phyloP scores from a whole-genome alignment of 164 flowering plant genomes.

The Stephania yunnanensis region DNA sequence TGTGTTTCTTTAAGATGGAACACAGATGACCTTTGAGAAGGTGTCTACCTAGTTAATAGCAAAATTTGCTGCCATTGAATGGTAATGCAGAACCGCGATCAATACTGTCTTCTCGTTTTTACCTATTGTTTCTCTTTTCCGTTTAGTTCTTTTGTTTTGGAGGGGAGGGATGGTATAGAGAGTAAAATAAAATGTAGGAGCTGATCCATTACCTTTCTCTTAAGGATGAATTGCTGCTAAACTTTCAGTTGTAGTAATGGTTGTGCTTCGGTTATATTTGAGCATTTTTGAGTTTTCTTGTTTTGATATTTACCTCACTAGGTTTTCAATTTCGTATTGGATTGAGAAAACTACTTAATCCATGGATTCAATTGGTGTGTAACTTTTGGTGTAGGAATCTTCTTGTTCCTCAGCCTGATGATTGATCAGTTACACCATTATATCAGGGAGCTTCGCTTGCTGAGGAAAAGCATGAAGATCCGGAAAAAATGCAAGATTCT shows the following conservation, averaged over 20 bases:
- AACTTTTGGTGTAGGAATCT: constrained; percentile 37
- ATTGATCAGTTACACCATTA: constrained; percentile 72
- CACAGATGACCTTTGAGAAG: background rate
- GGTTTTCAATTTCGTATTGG: background rate
- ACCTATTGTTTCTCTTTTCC: too few relatives aligned
- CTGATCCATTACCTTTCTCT: too few relatives aligned
- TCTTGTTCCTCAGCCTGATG: constrained; percentile 60
- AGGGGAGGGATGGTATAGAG: too few relatives aligned
- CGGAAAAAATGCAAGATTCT: constrained; percentile 34
- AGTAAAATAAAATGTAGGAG: too few relatives aligned
- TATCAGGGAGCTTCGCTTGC: constrained; percentile 59
- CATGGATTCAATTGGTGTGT: background rate
- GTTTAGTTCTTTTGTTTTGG: too few relatives aligned
- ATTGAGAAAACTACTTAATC: background rate
- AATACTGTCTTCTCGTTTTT: too few relatives aligned
- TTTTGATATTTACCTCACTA: background rate
- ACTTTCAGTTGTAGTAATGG: background rate
- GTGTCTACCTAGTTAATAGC: background rate
- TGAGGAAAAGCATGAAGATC: constrained; percentile 61
- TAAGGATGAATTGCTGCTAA: background rate
- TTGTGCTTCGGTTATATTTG: too few relatives aligned
- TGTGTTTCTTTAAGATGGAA: too few relatives aligned
- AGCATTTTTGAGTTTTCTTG: background rate
- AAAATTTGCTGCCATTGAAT: too few relatives aligned
- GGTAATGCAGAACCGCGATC: too few relatives aligned